Conservation (phyloP, 2,329 filamentous ascomycete genomes). For the Venturia oleaginea region DNA sequence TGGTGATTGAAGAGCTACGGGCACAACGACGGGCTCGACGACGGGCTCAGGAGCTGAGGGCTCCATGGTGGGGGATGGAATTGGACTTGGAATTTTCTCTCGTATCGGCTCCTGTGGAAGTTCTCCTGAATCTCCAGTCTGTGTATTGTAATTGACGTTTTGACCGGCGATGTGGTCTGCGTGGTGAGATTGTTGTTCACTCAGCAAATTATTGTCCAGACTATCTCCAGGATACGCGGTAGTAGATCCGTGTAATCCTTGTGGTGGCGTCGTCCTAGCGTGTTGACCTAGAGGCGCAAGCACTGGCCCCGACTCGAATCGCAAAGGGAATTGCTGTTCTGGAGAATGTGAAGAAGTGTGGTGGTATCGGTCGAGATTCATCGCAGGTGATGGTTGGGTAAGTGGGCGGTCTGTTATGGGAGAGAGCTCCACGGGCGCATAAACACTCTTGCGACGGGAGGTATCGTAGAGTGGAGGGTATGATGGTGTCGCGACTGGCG, state of each 20-base stretch:
- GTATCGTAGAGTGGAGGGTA: constrained; percentile 17
- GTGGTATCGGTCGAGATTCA: constrained; percentile 36
- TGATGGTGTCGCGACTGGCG: constrained; percentile 20
- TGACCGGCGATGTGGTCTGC: constrained; percentile 19
- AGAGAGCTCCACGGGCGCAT: constrained; percentile 31
- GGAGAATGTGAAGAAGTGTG: constrained; percentile 37
- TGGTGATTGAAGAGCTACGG: constrained; percentile 21
- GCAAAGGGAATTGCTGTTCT: constrained; percentile 21
- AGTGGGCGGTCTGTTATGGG: constrained; percentile 24
- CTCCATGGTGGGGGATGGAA: constrained; percentile 7
- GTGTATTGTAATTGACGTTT: constrained; percentile 16
- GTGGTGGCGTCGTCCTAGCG: constrained; percentile 10
- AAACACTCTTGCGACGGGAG: constrained; percentile 27
- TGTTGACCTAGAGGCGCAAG: constrained; percentile 10
- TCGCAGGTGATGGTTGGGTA: constrained; percentile 33
- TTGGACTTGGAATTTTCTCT: constrained; percentile 9
- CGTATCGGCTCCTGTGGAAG: not conserved
- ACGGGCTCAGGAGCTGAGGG: constrained; percentile 13
- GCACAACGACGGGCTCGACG: constrained; percentile 15
- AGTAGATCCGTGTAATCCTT: constrained; percentile 11
- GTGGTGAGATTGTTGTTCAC: constrained; percentile 17
- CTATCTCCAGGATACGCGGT: constrained; percentile 10
- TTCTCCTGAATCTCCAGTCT: constrained; percentile 13
- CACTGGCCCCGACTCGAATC: constrained; percentile 9
- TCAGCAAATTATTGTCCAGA: not conserved